phyloP scores from a whole-genome alignment of 2,329 filamentous ascomycete genomes.

The Mariannaea sp. region DNA sequence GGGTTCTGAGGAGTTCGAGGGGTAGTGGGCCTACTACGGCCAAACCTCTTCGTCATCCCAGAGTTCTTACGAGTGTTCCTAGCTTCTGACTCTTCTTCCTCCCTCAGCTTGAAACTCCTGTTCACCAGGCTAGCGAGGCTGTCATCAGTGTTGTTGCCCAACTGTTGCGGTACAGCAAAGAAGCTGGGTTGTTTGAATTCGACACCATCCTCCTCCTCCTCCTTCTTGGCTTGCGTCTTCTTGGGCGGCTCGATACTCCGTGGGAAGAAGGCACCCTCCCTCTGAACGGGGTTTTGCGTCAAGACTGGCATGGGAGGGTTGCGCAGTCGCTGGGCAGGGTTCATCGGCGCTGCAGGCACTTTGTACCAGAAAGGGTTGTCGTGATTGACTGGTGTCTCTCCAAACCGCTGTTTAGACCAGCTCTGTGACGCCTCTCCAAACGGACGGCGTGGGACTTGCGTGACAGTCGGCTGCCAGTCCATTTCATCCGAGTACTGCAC shows the following conservation, averaged over 20 bases:
- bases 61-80: background rate
- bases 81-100: constrained; percentile 33
- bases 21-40: background rate
- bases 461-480: constrained; percentile 74
- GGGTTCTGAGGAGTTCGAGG: too few species aligned
- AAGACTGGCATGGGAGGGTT: constrained; percentile 64
- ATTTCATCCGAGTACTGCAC: constrained; percentile 62
- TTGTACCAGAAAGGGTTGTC: constrained; percentile 70
- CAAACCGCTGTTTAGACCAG: constrained; percentile 50
- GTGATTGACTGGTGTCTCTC: constrained; percentile 50
- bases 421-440: constrained; percentile 54
- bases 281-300: constrained; percentile 50
- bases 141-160: constrained; percentile 47
- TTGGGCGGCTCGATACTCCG: constrained; percentile 27
- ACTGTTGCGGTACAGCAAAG: constrained; percentile 53
- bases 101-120: constrained; percentile 49
- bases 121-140: constrained; percentile 53
- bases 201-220: constrained; percentile 34
- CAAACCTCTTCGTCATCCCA: background rate
- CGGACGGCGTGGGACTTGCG: constrained; percentile 50
- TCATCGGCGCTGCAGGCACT: constrained; percentile 70
- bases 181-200: constrained; percentile 65
- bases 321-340: constrained; percentile 64
- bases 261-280: constrained; percentile 57
- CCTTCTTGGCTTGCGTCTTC: constrained; percentile 11